Conservation (phyloP, 768 basidiomycete species). For the Trametes villosa region DNA sequence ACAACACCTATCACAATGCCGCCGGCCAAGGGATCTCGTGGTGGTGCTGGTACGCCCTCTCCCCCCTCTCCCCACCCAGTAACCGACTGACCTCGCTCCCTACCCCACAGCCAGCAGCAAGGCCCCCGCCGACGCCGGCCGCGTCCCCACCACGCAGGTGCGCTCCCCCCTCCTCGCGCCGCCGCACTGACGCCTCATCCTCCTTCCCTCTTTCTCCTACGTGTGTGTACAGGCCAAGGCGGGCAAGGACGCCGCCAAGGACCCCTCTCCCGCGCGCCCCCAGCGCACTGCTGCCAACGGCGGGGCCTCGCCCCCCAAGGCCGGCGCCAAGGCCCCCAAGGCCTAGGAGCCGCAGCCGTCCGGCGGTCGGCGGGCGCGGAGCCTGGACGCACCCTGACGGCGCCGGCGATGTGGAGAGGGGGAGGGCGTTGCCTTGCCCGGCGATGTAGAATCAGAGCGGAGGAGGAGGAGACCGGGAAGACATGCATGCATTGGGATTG, state of each 20-base stretch:
- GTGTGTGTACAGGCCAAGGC: slow-evolving; percentile 29
- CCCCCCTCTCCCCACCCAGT: neutral
- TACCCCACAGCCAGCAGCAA: slow-evolving; percentile 19
- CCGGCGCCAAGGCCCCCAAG: slow-evolving; percentile 24
- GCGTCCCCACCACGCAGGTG: slow-evolving; percentile 36
- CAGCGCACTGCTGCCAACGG: slow-evolving; percentile 26
- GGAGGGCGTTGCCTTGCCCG: neutral
- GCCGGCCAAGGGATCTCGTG: slow-evolving; percentile 25
- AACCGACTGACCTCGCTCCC: neutral
- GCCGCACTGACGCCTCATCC: neutral
- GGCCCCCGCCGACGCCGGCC: slow-evolving; percentile 29
- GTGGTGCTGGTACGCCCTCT: slow-evolving; percentile 18
- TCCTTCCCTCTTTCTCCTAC: too few species aligned
- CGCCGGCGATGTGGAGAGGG: too few species aligned
- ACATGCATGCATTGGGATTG: neutral
- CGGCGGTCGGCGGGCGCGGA: neutral
- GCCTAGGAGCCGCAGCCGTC: neutral
- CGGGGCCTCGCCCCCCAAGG: slow-evolving; percentile 17
- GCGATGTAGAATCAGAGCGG: neutral
- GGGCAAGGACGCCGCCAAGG: slow-evolving; percentile 35
- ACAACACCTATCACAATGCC: slow-evolving; percentile 24
- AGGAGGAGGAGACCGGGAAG: too few species aligned
- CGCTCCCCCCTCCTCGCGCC: neutral
- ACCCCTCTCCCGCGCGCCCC: slow-evolving; percentile 32
- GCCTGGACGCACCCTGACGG: neutral